Evolutionary conservation across 768 basidiomycete genomes (phyloP), one percentile per base, ranked within the genome.

Genomic region (Neoboletus subvelutipes): DNA sequence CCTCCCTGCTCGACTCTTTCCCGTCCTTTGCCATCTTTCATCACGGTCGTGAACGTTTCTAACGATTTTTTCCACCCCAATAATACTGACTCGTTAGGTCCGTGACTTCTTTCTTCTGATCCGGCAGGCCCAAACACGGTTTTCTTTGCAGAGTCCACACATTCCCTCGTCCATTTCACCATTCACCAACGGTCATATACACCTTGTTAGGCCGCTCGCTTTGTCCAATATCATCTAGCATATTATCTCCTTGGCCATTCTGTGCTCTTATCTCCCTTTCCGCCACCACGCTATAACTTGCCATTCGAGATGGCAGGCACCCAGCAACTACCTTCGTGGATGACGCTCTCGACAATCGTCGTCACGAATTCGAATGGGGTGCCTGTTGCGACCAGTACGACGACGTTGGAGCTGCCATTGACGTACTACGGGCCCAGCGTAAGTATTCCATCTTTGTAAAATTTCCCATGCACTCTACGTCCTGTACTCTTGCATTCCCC

Each of bases 381-480:
- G 22, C 78, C 80, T 34, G 63, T 84, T 53, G 76, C 81, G 47
- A 89, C 87, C 15, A 76, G 78, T 42, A 84, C 83, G 26, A 74
- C 88, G 26, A 74, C 87, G 12, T 64, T 89, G 28, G 83, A 79
- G 62, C 67, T 92, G 49, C 88, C 91, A 40, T 74, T 91, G 62
- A 92, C 90, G 0, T 93, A 92, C 72, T 90, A 82, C 62, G 91
- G 91, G 31, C 89, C 91, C 52, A 85, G 86, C 70, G 90, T 92
- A 67, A 81, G 89, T 82, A 13, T 17, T 52, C 36, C 6, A 20
- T 55, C 34, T 39, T 22, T 33, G 22, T 51, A 12, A 20, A 47
- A 7, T 55, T 50, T 12, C 13, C 24, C 22, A 28, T 52, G 9
- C 45, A 43, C n/a, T 28, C 37, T 18, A 17, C 24, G 11, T 5